Base-by-base conservation (phyloP, 83 land plant genomes). In the Picea mariana region DNA sequence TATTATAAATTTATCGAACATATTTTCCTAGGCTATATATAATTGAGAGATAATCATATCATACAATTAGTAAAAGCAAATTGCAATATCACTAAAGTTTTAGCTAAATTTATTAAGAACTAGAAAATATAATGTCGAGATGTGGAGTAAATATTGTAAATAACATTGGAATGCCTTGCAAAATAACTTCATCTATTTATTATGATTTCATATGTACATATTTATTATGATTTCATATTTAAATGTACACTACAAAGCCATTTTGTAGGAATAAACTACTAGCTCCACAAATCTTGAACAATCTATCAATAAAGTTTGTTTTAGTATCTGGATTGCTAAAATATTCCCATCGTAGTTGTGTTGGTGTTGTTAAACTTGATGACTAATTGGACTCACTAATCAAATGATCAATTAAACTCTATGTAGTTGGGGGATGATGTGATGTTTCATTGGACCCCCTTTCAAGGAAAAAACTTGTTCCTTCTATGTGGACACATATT, bases 261-360 rank as follows among this genome's bases (percentile, higher is more conserved):
- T 96, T 97, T 13, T 98, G 95, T 27, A 94, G 92, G 79, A 89
- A 93, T 12, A 97, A 90, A 82, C 97, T 97, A 44, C 99, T 98
- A 67, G 99, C 95, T 27, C 99, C 99, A 82, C 99, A 97, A 0
- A 97, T 63, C 0, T 97, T 97, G 87, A 88, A 91, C 59, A 97
- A 83, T 62, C 99, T 98, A 80, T 97, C 97, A 60, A 97, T 82
- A 47, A 97, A 97, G 83, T 95, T 92, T 5, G 90, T 90, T 3
- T 87, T 90, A 9, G 83, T 78, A 18, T 90, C 90, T 42, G 97
- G 93, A 69, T 90, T 52, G 4, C 87, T 88, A 5, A 69, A 81
- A 9, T 98, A 98, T 84, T 81, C 93, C 99, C 99, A 97, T 34
- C 99, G 87, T 62, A 97, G 82, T 75, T 97, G 99, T 62, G 97